Conservation (phyloP, 78 protist species). For the Creolimax fragrantissima region DNA sequence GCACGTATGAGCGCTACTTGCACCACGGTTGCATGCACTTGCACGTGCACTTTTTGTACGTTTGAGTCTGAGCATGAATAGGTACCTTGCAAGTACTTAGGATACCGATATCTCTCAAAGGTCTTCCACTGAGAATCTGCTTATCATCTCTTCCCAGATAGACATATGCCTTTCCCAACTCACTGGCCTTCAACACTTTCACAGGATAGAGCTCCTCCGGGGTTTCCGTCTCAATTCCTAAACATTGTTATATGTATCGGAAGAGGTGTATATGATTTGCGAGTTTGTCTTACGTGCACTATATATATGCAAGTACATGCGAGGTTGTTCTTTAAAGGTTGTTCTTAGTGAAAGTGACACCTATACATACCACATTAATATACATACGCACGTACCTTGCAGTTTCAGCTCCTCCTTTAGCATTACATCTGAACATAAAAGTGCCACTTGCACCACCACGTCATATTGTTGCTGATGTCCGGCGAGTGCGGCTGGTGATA, state of each 20-base stretch:
- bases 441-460: conserved; percentile 4
- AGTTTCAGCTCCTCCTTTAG: not conserved
- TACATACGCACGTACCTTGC: not conserved
- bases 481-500: not conserved
- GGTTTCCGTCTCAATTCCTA: not conserved
- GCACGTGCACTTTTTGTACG: no score
- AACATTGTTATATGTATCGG: not conserved
- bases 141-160: not conserved
- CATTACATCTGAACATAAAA: not conserved
- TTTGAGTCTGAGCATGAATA: no score
- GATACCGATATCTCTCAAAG: not conserved
- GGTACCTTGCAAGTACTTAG: conserved; percentile 1
- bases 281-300: no score
- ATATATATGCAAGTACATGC: no score
- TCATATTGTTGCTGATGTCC: not conserved
- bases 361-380: not conserved
- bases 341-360: no score
- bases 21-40: no score
- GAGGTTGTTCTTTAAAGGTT: no score
- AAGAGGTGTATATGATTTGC: not conserved
- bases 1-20: no score
- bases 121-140: conserved; percentile 19
- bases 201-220: not conserved
- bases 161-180: not conserved
- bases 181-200: not conserved